Base-by-base conservation (phyloP, 768 basidiomycete genomes). In the Phylloporus scabripes region DNA sequence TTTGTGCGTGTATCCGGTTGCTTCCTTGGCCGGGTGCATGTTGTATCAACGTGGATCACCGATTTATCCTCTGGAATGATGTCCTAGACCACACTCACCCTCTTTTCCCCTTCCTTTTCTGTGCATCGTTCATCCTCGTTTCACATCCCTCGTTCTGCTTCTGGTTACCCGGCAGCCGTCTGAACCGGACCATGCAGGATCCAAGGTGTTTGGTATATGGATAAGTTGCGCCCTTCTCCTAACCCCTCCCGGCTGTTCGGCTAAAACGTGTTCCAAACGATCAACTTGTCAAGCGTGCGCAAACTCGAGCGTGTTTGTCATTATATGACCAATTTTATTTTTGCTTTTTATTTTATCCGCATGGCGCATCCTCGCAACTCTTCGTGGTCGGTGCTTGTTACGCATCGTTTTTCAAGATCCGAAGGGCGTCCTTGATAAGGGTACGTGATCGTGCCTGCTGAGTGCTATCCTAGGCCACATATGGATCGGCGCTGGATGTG, bases 31-130 rank as follows among this genome's bases (percentile, higher is more conserved):
- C 29, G 42, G 37, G 17, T 48, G 32, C 53, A 59, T 28, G 60
- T 43, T 42, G 50, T 8, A 40, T 41, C 59, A 50, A 48, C 40
- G 60, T 59, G 56, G 59, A 50, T 48, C 37, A 21, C 23, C 46
- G 43, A 47, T 59, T 29, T 37, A n/a, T 38, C 46, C 41, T 37
- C 43, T 34, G 33, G 41, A 48, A 26, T 34, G 32, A 24, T 24
- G 5, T 32, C 20, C 7, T 38, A 26, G 24, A 15, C 48, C 26
- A 32, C 26, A 44, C 38, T 38, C 49, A 14, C 43, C 57, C 37
- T 36, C 21, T 28, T 29, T 7, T 28, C 5, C 21, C 15, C 24
- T 31, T 26, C 51, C 26, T 40, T 18, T 51, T 17, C 31, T 12
- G 9, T n/a, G 46, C 49, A 50, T 48, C 38, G 44, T n/a, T 23